phyloP scores from a whole-genome alignment of 306 rosid species.

The Citrullus mucosospermus region DNA sequence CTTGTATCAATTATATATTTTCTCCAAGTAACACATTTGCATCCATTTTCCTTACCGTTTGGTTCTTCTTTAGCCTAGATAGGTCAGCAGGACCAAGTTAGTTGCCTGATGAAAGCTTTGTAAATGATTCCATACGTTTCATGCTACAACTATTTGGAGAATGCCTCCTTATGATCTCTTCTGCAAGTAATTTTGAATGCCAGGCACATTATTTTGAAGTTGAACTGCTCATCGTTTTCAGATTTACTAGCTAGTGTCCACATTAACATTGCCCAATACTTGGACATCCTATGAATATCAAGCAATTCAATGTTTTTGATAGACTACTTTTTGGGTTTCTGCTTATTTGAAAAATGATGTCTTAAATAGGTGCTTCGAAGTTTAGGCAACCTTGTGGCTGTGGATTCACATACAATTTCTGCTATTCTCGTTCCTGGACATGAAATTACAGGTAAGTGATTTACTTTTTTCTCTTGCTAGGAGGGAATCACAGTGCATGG shows the following conservation, averaged over 20 bases:
- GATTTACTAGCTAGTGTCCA: background rate
- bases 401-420: constrained; percentile 45
- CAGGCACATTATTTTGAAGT: background rate
- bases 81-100: background rate
- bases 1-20: background rate
- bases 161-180: background rate
- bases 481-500: background rate
- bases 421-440: constrained; percentile 54
- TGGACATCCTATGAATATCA: background rate
- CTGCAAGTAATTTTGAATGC: background rate
- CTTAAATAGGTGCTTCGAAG: constrained; percentile 63
- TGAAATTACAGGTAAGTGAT: constrained; percentile 64
- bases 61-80: background rate
- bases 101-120: background rate
- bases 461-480: constrained; percentile 8
- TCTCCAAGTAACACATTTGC: background rate
- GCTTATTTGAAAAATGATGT: constrained; percentile 22
- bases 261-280: background rate
- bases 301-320: background rate
- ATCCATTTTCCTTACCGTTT: background rate
- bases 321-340: background rate
- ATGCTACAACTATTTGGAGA: background rate
- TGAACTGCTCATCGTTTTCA: background rate
- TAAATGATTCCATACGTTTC: background rate
- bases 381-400: constrained; percentile 90